Conservation (phyloP, 129 eudicot species). For the Pulicaria dysenterica region DNA sequence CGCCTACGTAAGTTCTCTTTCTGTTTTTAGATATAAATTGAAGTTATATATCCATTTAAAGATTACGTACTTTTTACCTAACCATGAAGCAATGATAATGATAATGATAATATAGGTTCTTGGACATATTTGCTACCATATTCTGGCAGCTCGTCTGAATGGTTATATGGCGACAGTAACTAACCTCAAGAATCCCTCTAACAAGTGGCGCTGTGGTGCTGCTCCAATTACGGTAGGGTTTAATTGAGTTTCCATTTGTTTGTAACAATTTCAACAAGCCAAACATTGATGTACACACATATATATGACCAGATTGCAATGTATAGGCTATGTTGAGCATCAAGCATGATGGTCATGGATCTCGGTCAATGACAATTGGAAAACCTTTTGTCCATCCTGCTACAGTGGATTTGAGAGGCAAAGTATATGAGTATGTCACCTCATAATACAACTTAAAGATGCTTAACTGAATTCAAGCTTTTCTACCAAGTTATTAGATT, state of each 20-base stretch:
- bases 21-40: background rate
- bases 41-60: background rate
- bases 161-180: slow-evolving; percentile 92
- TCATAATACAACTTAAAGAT: background rate
- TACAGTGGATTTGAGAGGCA: slow-evolving; percentile 84
- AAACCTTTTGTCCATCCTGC: slow-evolving; percentile 86
- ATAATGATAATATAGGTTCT: slow-evolving; percentile 54
- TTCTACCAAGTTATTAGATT: background rate
- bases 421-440: slow-evolving; percentile 69
- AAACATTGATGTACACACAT: too few relatives aligned
- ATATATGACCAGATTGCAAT: background rate
- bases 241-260: background rate
- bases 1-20: slow-evolving; percentile 64
- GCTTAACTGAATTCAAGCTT: background rate
- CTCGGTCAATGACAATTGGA: slow-evolving; percentile 61
- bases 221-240: slow-evolving; percentile 85
- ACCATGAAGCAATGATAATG: slow-evolving; percentile 2
- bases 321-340: slow-evolving; percentile 89
- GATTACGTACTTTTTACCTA: background rate
- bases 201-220: slow-evolving; percentile 94
- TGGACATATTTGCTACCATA: slow-evolving; percentile 86
- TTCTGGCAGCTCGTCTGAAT: slow-evolving; percentile 83
- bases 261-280: background rate
- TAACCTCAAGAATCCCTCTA: slow-evolving; percentile 74
- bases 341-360: slow-evolving; percentile 67